Conservation (phyloP, 805 yeast species). For the Saturnispora gosingensis region DNA sequence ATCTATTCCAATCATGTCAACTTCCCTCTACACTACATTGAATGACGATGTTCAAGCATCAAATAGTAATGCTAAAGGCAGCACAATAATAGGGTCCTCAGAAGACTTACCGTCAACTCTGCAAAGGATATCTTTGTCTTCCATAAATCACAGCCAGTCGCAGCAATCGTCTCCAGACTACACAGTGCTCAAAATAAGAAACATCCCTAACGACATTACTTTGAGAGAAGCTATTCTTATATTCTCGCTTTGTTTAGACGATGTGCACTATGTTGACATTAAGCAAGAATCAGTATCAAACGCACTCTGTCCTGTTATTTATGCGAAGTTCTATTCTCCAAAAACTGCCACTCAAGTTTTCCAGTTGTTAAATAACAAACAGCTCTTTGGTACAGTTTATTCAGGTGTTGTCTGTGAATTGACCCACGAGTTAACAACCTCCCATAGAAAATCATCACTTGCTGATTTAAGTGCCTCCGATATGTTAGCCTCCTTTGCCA, state of each 20-base stretch:
- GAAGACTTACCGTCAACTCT: constrained; percentile 12
- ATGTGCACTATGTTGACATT: constrained; percentile 32
- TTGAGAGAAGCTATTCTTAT: constrained; percentile 58
- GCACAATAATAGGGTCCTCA: constrained; percentile 4
- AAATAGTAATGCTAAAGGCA: neutral
- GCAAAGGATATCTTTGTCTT: constrained; percentile 9
- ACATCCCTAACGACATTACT: constrained; percentile 55
- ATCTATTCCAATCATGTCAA: neutral
- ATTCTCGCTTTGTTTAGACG: constrained; percentile 62
- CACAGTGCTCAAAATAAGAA: constrained; percentile 34
- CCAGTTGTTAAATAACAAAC: constrained; percentile 33
- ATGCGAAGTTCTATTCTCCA: constrained; percentile 38
- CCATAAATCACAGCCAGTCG: neutral
- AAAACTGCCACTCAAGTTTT: constrained; percentile 35
- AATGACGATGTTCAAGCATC: neutral
- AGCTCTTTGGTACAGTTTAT: constrained; percentile 43
- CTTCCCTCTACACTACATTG: neutral
- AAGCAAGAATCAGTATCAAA: constrained; percentile 22
- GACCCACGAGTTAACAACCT: constrained; percentile 1
- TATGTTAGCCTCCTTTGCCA: constrained; percentile 1
- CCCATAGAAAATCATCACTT: neutral
- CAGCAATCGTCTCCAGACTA: neutral
- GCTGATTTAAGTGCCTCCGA: constrained; percentile 4
- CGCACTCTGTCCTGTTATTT: constrained; percentile 26
- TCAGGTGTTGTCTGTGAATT: constrained; percentile 33